A percentile compares a stretch with the other conserved stretches of the same genome.
phyloP scores from a whole-genome alignment of 23 red algal species.

The Agarophyton chilense region DNA sequence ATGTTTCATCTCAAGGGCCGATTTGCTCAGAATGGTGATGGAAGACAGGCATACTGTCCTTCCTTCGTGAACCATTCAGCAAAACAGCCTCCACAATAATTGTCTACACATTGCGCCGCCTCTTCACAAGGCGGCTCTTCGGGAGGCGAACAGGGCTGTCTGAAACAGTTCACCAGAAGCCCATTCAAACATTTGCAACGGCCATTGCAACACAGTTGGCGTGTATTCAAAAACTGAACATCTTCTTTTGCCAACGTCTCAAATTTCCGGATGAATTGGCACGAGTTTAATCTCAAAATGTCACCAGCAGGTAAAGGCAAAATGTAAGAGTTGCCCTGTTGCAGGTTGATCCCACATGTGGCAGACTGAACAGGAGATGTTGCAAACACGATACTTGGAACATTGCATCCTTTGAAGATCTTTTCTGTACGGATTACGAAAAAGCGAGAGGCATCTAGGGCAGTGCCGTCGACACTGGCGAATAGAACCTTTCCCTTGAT shows the following conservation, averaged over 20 bases:
- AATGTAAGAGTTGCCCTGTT: background rate
- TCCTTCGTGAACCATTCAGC: conserved; percentile 28
- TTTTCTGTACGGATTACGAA: background rate
- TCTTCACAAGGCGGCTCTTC: conserved; percentile 10
- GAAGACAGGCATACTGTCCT: conserved; percentile 29
- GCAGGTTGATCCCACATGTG: conserved; percentile 14
- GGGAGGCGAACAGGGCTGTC: conserved; percentile 14
- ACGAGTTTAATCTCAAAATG: background rate
- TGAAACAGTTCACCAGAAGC: conserved; percentile 11
- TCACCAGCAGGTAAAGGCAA: background rate
- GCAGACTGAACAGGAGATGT: conserved; percentile 16
- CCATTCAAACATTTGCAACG: background rate
- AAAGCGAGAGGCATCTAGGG: background rate
- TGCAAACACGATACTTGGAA: background rate
- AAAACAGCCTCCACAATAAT: conserved; percentile 29
- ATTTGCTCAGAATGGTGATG: conserved; percentile 3
- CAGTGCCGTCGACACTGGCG: too few species aligned
- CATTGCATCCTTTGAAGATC: conserved; percentile 12
- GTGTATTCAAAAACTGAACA: background rate
- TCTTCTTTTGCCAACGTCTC: background rate
- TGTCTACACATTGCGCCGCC: conserved; percentile 5
- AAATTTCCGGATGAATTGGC: conserved; percentile 32
- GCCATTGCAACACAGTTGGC: conserved; percentile 17
- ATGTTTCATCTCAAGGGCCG: too few species aligned
- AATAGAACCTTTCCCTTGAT: conserved; percentile 10